These are phyloP conservation scores for Hyaloperonospora arabidopsidis DNA, from an alignment of 352 stramenopile genomes.

Conservation along the genomic window DNA sequence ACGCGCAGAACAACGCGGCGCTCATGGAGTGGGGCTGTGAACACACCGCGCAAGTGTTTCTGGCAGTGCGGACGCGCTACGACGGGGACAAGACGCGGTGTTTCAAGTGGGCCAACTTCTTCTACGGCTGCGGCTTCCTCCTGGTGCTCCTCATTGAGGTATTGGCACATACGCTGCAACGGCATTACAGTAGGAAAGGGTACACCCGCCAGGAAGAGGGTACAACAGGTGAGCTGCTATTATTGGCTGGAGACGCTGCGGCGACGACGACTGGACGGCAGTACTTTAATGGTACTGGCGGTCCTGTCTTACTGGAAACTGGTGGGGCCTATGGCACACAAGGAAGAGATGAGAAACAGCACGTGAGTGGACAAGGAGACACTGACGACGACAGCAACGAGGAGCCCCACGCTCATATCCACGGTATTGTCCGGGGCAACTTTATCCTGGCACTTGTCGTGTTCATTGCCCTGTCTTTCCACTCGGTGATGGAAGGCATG, in stretches of 20 bases:
- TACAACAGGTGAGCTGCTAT: constrained; percentile 16
- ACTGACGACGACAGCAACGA: constrained; percentile 10
- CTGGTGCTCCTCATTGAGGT: constrained; percentile 70
- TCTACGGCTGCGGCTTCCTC: constrained; percentile 70
- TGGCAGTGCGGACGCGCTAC: constrained; percentile 26
- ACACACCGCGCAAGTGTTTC: constrained; percentile 26
- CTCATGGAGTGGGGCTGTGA: constrained; percentile 44
- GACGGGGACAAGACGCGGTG: constrained; percentile 34
- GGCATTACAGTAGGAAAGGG: constrained; percentile 27
- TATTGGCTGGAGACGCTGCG: constrained; percentile 6
- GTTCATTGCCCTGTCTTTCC: constrained; percentile 76
- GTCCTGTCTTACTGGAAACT: constrained; percentile 16
- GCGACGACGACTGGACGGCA: constrained; percentile 10
- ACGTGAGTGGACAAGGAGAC: not conserved
- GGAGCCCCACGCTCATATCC: constrained; percentile 46
- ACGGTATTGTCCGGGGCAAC: constrained; percentile 56
- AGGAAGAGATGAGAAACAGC: constrained; percentile 3
- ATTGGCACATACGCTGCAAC: constrained; percentile 53
- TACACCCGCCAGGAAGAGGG: constrained; percentile 11
- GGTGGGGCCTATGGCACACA: constrained; percentile 23
- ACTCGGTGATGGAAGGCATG: constrained; percentile 83
- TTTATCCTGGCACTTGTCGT: constrained; percentile 60
- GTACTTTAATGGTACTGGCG: constrained; percentile 4
- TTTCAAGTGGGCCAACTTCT: constrained; percentile 76
- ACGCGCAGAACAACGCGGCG: constrained; percentile 59